Conservation (phyloP, 106 monocot genomes). For the Dendrobium officinale region DNA sequence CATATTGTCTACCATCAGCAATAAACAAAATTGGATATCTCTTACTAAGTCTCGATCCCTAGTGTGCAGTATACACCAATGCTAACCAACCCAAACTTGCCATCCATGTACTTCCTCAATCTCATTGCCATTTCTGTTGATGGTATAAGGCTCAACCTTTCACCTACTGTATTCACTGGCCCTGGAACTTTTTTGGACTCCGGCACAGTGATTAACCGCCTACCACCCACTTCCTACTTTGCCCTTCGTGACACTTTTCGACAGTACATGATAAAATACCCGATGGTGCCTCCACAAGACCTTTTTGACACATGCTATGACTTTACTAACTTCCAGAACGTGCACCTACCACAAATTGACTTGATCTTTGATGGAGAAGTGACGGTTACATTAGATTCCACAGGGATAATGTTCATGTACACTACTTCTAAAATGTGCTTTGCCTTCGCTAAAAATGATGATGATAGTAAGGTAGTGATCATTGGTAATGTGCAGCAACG, state of each 20-base stretch:
- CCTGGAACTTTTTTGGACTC: not conserved
- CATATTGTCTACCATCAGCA: slow-evolving; percentile 39
- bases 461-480: not conserved
- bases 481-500: slow-evolving; percentile 30
- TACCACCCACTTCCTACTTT: too few relatives aligned
- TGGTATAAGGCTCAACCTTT: too few relatives aligned
- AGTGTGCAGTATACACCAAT: too few relatives aligned
- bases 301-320: slow-evolving; percentile 39
- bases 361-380: slow-evolving; percentile 10
- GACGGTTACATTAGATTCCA: too few relatives aligned
- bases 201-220: too few relatives aligned
- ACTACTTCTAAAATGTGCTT: not conserved
- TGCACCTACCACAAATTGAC: slow-evolving; percentile 9
- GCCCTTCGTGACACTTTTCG: too few relatives aligned
- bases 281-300: not conserved
- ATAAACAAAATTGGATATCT: slow-evolving; percentile 15
- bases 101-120: too few relatives aligned
- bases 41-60: too few relatives aligned
- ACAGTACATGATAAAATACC: not conserved
- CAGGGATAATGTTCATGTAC: too few relatives aligned
- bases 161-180: too few relatives aligned
- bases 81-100: too few relatives aligned
- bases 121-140: too few relatives aligned
- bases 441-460: slow-evolving; percentile 9
- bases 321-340: not conserved